Evolutionary conservation across 108 stramenopile species (phyloP).

Genomic region (Nitzschia palea): DNA sequence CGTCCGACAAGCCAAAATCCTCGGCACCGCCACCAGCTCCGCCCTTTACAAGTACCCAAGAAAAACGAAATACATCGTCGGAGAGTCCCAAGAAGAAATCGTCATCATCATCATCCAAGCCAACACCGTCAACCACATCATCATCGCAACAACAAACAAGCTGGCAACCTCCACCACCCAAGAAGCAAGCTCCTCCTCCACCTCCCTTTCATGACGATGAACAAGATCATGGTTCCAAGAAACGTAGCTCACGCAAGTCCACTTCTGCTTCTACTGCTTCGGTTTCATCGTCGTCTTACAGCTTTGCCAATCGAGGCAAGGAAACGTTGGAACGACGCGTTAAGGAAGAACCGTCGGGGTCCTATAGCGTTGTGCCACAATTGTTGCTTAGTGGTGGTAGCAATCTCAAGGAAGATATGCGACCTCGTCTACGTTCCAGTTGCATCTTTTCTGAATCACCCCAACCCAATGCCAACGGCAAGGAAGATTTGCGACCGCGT

Average conservation of each 20-base stretch:
- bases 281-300: neutral
- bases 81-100: no score
- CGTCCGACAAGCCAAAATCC: neutral
- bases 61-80: no score
- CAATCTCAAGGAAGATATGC: neutral
- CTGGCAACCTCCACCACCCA: neutral
- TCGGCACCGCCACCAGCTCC: neutral
- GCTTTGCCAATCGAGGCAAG: neutral
- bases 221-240: neutral
- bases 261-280: neutral
- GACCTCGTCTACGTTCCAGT: neutral
- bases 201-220: conserved; percentile 1
- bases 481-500: no score
- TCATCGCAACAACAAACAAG: no score
- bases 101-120: no score
- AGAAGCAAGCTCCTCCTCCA: conserved; percentile 1
- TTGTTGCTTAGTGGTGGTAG: neutral
- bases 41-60: no score
- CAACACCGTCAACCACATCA: no score
- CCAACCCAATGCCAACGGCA: no score
- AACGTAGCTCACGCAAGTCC: neutral
- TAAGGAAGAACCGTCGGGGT: neutral
- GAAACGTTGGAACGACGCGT: neutral
- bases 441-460: neutral
- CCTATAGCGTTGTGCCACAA: neutral